Base-by-base conservation (phyloP, 1,139 yeast species). In the Kodamaea arcana region DNA sequence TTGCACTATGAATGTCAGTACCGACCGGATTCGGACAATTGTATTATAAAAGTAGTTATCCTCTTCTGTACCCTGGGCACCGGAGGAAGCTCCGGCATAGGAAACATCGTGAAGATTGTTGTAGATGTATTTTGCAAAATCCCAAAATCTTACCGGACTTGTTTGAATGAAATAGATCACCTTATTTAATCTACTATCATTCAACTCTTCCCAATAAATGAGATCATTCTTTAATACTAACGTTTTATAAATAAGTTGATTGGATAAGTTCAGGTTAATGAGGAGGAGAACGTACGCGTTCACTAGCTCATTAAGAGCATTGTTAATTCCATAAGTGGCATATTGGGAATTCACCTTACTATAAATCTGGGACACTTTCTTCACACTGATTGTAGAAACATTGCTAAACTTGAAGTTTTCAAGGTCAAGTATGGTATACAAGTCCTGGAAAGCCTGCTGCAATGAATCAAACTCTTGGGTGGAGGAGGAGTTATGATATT, bases 131-230 rank as follows among this genome's bases (percentile, higher is more conserved):
- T 28, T 30, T 7, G 42, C 43, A 18, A 56, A 46, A 4, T 46
- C 39, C 31, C 40, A 52, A 3, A 55, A 11, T 27, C 48, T 54
- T 5, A 44, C 20, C 2, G 75, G 75, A 8, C 55, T 40, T 3
- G 59, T 56, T 42, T 68, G 73, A 3, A 66, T 42, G 17, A 60
- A 58, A 43, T 63, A 69, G 10, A 62, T 39, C 24, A 54, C 26
- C 41, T 64, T 66, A 27, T 48, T 48, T 18, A 48, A 30, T 5
- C 47, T 35, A 12, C 69, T 63, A 24, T 47, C 44, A 27, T 50
- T 44, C 29, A 68, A 37, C 4, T 49, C 50, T 17, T 53, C 52
- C 74, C 74, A 69, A 42, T 68, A 69, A 5, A 53, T 52, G 41
- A 59, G 47, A 37, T 67, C 62, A 32, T 54, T 56, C 41, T 66